phyloP scores from a whole-genome alignment of 345 rosid genomes.

The Murraya koenigii region DNA sequence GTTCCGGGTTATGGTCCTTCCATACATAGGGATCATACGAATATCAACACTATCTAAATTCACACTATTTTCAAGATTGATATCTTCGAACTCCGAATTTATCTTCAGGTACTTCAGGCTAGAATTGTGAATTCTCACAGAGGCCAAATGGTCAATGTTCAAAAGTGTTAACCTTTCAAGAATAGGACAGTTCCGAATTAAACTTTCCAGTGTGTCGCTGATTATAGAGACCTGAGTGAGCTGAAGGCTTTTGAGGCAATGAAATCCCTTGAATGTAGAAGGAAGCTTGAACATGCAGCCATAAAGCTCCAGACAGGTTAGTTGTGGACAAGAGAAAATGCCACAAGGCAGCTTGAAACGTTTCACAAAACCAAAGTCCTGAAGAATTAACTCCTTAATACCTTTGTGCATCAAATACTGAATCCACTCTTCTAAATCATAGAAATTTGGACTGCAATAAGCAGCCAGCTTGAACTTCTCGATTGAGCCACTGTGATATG shows the following conservation, averaged over 20 bases:
- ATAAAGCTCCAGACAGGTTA: conserved; percentile 31
- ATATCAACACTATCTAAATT: conserved; percentile 27
- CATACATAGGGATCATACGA: conserved; percentile 17
- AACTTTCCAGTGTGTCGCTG: conserved; percentile 19
- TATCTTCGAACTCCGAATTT: conserved; percentile 27
- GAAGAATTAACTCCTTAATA: conserved; percentile 28
- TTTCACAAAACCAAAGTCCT: conserved; percentile 17
- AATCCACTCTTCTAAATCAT: conserved; percentile 27
- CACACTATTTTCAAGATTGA: conserved; percentile 21
- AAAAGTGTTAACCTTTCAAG: conserved; percentile 28
- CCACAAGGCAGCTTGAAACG: conserved; percentile 27
- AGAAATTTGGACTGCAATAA: conserved; percentile 19
- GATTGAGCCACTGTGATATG: conserved; percentile 22
- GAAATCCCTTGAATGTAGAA: conserved; percentile 23
- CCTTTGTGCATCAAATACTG: conserved; percentile 11
- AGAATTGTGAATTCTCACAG: conserved; percentile 24
- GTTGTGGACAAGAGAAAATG: conserved; percentile 28
- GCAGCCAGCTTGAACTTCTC: conserved; percentile 33
- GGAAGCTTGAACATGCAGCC: conserved; percentile 30
- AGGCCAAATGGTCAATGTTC: conserved; percentile 23
- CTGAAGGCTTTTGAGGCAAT: conserved; percentile 27
- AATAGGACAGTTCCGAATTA: conserved; percentile 26
- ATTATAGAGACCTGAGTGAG: conserved; percentile 23
- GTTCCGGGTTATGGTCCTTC: background rate
- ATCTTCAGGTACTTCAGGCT: conserved; percentile 33